Conservation (phyloP, 1,284 basidiomycete genomes). For the Pseudozyma pruni region DNA sequence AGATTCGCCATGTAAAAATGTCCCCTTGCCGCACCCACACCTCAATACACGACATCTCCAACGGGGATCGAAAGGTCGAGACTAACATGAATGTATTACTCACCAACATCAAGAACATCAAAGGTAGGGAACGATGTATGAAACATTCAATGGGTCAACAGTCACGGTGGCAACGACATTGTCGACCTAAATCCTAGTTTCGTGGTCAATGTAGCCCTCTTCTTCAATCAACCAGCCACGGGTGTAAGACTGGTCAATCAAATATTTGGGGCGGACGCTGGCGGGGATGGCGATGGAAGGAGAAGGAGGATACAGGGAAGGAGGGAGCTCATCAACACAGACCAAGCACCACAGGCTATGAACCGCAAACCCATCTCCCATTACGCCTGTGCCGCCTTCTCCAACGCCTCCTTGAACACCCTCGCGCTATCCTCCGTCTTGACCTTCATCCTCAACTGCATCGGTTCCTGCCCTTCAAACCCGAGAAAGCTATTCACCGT, state of each 20-base stretch:
- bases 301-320: too few species aligned
- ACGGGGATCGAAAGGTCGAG: background rate
- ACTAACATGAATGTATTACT: background rate
- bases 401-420: constrained; percentile 49
- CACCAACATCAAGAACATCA: constrained; percentile 2
- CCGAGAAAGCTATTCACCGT: constrained; percentile 55
- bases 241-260: constrained; percentile 54
- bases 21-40: background rate
- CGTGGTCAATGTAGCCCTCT: constrained; percentile 51
- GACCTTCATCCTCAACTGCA: constrained; percentile 58
- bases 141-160: constrained; percentile 46
- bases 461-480: constrained; percentile 52
- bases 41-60: background rate
- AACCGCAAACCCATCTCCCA: background rate
- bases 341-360: too few species aligned
- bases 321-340: too few species aligned
- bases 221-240: constrained; percentile 63
- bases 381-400: constrained; percentile 14
- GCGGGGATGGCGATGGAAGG: background rate
- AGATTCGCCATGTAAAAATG: constrained; percentile 6
- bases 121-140: constrained; percentile 15
- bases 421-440: constrained; percentile 54
- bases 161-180: too few species aligned
- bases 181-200: constrained; percentile 53
- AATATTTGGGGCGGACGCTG: constrained; percentile 57